Evolutionary conservation across 148 eudicot genomes (phyloP).

Genomic region (Oxyria digyna): DNA sequence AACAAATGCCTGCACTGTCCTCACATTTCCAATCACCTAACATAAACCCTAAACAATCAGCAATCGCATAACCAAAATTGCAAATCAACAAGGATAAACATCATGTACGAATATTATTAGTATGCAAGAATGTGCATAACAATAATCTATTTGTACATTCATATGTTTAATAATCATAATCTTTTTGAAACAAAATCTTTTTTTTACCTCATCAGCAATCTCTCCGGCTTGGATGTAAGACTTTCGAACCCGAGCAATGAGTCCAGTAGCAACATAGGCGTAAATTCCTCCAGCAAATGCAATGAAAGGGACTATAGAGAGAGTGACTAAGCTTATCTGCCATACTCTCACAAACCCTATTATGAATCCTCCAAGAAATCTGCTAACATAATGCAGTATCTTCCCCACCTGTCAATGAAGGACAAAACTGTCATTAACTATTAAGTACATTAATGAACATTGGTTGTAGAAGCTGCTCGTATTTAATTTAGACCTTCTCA

Average conservation of each 20-base stretch:
- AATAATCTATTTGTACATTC: too few relatives aligned
- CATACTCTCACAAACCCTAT: conserved; percentile 86
- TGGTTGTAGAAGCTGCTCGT: not conserved
- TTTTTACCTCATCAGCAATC: conserved; percentile 68
- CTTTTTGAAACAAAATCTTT: too few relatives aligned
- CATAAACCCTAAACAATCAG: not conserved
- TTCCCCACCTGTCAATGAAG: conserved; percentile 86
- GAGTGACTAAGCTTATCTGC: conserved; percentile 90
- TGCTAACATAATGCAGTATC: conserved; percentile 77
- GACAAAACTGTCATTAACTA: too few relatives aligned
- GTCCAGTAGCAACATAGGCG: conserved; percentile 81
- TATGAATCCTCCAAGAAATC: conserved; percentile 70
- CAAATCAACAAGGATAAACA: not conserved
- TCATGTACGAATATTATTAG: too few relatives aligned
- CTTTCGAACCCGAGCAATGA: conserved; percentile 70
- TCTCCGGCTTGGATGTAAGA: conserved; percentile 81
- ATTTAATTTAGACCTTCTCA: conserved; percentile 50
- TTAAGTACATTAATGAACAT: not conserved
- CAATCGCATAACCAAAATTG: not conserved
- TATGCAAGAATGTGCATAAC: too few relatives aligned
- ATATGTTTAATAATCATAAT: too few relatives aligned
- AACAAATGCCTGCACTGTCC: conserved; percentile 95
- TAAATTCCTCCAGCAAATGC: conserved; percentile 84
- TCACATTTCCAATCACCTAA: conserved; percentile 84
- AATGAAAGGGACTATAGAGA: conserved; percentile 81